These are phyloP conservation scores for Lactuca sativa DNA, from an alignment of 129 eudicot species.

Conservation along the genomic window DNA sequence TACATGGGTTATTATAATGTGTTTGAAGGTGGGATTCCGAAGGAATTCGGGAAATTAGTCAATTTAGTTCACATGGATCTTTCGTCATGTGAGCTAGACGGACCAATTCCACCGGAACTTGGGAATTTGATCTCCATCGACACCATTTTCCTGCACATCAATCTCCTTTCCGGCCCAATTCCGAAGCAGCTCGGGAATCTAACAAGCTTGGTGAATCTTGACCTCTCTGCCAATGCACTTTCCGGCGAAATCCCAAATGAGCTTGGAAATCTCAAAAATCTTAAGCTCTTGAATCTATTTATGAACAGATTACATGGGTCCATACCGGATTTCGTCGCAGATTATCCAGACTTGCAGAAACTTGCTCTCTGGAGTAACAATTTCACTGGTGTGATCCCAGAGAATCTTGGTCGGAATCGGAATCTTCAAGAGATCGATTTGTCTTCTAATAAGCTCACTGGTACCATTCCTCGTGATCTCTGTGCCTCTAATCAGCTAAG, in stretches of 20 bases:
- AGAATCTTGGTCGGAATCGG: slow-evolving; percentile 64
- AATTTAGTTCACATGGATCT: slow-evolving; percentile 79
- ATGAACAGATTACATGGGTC: slow-evolving; percentile 91
- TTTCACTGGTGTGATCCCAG: slow-evolving; percentile 85
- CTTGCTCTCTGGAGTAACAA: slow-evolving; percentile 84
- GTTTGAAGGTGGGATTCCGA: slow-evolving; percentile 82
- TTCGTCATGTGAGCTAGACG: slow-evolving; percentile 70
- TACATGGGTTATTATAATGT: slow-evolving; percentile 81
- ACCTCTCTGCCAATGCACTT: slow-evolving; percentile 71
- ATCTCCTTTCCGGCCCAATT: slow-evolving; percentile 67
- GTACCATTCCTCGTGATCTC: slow-evolving; percentile 69
- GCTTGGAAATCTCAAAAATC: slow-evolving; percentile 46
- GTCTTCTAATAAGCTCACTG: slow-evolving; percentile 97
- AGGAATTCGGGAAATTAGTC: slow-evolving; percentile 65
- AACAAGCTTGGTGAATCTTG: slow-evolving; percentile 69
- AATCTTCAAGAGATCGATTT: slow-evolving; percentile 72
- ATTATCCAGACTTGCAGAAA: slow-evolving; percentile 53
- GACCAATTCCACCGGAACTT: slow-evolving; percentile 69
- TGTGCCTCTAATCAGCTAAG: slow-evolving; percentile 70
- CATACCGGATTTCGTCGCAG: slow-evolving; percentile 78
- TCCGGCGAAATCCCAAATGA: slow-evolving; percentile 85
- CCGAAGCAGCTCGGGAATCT: slow-evolving; percentile 80
- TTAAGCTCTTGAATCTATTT: slow-evolving; percentile 74
- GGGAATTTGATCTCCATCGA: slow-evolving; percentile 73
- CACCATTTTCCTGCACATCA: slow-evolving; percentile 70